A percentile compares a stretch with the other conserved stretches of the same genome.
These are phyloP conservation scores for Chamaenerion angustifolium DNA, from an alignment of 345 rosid species.

Conservation along the genomic window DNA sequence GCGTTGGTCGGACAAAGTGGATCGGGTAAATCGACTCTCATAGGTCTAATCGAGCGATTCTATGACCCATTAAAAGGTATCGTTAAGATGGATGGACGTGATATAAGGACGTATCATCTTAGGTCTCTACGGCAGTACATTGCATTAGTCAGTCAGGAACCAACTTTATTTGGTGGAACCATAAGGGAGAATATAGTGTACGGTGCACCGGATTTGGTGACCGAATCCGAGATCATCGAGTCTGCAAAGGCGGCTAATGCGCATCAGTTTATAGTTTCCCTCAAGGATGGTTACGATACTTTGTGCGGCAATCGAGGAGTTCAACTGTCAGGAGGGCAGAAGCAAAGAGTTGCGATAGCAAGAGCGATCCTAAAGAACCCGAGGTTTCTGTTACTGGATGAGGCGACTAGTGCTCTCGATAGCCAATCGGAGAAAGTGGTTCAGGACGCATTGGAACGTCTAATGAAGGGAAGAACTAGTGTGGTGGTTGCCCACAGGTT, in stretches of 20 bases:
- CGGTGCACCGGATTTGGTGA: conserved; percentile 19
- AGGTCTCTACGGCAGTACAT: conserved; percentile 40
- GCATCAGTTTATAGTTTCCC: conserved; percentile 45
- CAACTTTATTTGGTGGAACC: conserved; percentile 46
- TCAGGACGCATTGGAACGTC: conserved; percentile 45
- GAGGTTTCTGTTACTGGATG: conserved; percentile 35
- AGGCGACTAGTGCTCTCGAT: conserved; percentile 72
- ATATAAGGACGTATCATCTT: conserved; percentile 32
- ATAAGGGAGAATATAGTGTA: conserved; percentile 47
- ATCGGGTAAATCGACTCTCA: conserved; percentile 64
- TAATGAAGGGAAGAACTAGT: conserved; percentile 60
- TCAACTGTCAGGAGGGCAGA: conserved; percentile 62
- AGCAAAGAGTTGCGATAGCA: conserved; percentile 60
- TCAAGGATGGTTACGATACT: conserved; percentile 44
- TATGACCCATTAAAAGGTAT: conserved; percentile 43
- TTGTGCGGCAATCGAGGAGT: conserved; percentile 46
- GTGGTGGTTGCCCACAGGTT: conserved; percentile 62
- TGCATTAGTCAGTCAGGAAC: conserved; percentile 71
- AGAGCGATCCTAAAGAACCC: conserved; percentile 50
- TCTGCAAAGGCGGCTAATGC: conserved; percentile 55
- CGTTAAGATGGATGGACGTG: conserved; percentile 39
- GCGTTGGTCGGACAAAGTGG: conserved; percentile 75
- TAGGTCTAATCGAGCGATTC: conserved; percentile 50
- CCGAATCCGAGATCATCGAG: conserved; percentile 36
- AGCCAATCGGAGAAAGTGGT: conserved; percentile 53